phyloP scores from a whole-genome alignment of 495 filamentous ascomycete species.

The Sordaria brevicollis region DNA sequence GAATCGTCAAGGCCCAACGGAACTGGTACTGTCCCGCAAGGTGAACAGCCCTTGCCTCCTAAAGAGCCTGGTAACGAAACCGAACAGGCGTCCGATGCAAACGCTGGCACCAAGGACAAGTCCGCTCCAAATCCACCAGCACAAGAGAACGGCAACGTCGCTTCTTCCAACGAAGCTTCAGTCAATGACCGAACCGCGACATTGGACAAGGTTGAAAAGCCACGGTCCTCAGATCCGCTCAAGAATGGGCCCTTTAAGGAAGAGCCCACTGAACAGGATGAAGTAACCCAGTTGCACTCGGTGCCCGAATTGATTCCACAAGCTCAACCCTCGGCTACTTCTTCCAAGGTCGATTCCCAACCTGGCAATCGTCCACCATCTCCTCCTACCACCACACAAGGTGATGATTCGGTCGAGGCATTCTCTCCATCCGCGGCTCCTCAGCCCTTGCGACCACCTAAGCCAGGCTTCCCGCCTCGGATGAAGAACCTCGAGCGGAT shows the following conservation, averaged over 20 bases:
- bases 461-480: constrained; percentile 6
- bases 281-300: neutral
- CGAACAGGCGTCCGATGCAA: neutral
- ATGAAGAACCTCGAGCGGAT: constrained; percentile 10
- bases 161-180: neutral
- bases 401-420: neutral
- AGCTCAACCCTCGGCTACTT: neutral
- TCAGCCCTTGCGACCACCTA: neutral
- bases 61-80: neutral
- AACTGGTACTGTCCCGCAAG: neutral
- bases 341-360: neutral
- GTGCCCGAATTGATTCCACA: neutral
- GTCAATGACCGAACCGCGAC: neutral
- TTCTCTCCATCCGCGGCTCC: neutral
- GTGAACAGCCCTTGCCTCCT: neutral
- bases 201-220: neutral
- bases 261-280: neutral
- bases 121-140: neutral
- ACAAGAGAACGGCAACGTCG: neutral
- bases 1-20: neutral
- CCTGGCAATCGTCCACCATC: neutral
- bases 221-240: neutral
- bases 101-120: neutral
- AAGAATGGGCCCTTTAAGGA: neutral
- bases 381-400: neutral